Evolutionary conservation across 805 yeast species (phyloP), one percentile per base, ranked within the genome.

Genomic region (Teunomyces lycoperdinae): DNA sequence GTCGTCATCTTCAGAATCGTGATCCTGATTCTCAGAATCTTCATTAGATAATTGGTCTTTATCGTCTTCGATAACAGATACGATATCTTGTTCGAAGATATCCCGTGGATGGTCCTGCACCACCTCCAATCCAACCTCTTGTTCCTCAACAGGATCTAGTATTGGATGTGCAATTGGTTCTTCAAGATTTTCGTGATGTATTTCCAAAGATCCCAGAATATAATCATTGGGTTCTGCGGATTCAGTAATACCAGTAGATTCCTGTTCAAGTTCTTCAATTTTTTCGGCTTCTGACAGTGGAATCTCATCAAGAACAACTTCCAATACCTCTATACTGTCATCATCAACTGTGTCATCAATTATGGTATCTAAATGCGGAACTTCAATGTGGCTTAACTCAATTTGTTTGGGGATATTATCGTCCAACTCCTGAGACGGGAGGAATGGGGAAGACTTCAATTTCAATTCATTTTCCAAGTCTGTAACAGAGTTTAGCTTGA

Each of bases 401-500:
- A 34, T 24, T 68, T 66, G 49, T 60, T 57, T 30, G 63, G 43
- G 33, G 33, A 20, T 20, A 5, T 20, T 3, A 17, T 17, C 6
- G 4, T 20, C 24, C 6, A 4, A 20, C 24, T 20, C 24, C 24
- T 20, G 24, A 5, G 24, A 4, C 4, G 30, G 32, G 11, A 10
- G 17, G 14, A 14, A 35, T 4, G 48, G 48, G 11, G 51, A 42
- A 4, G 51, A 45, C 20, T 26, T 17, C 5, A 45, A 9, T 3
- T 30, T 36, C 7, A 55, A 20, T 33, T 58, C 57, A 10, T 53
- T 52, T 45, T 62, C 64, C 27, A 63, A 46, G 3, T 53, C 56
- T 11, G 51, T 50, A 29, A 60, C 58, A 1, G 56, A 55, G n/a
- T 50, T 52, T 24, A 67, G 50, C 30, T 55, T 54, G 9, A 66